Conservation (phyloP, 257 asterid genomes). For the Ligustrum vulgare region DNA sequence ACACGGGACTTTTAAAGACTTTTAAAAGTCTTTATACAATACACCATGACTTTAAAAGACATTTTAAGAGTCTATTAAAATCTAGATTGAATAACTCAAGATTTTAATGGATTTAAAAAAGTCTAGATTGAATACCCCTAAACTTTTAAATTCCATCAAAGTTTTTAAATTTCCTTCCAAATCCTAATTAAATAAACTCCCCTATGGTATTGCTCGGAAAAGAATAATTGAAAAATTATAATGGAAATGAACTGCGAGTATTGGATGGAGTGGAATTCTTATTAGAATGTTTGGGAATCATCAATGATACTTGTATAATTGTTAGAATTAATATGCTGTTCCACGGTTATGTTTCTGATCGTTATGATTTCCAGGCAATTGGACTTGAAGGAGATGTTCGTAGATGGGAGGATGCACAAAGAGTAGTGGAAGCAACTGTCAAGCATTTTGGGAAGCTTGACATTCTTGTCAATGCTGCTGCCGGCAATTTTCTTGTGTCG, state of each 20-base stretch:
- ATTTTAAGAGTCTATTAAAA: too few species aligned
- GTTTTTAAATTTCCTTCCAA: too few species aligned
- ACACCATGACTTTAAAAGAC: too few species aligned
- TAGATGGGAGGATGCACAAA: conserved; percentile 65
- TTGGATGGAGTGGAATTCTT: not conserved
- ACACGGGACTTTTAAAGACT: too few species aligned
- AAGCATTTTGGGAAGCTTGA: conserved; percentile 82
- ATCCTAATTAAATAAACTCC: too few species aligned
- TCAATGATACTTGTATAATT: not conserved
- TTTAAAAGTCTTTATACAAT: too few species aligned
- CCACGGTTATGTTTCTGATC: not conserved
- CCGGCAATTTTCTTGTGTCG: conserved; percentile 82
- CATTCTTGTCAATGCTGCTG: conserved; percentile 91
- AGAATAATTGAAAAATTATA: not conserved
- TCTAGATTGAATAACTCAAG: too few species aligned
- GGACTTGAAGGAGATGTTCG: conserved; percentile 92
- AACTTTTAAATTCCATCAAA: too few species aligned
- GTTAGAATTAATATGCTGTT: not conserved
- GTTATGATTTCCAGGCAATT: conserved; percentile 47
- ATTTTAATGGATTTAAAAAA: too few species aligned
- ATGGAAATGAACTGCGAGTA: not conserved
- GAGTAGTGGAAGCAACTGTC: conserved; percentile 74
- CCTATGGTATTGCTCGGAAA: not conserved
- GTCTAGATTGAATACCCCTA: too few species aligned
- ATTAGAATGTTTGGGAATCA: not conserved